phyloP scores from a whole-genome alignment of 495 filamentous ascomycete species.

The Penicillium coffeae region DNA sequence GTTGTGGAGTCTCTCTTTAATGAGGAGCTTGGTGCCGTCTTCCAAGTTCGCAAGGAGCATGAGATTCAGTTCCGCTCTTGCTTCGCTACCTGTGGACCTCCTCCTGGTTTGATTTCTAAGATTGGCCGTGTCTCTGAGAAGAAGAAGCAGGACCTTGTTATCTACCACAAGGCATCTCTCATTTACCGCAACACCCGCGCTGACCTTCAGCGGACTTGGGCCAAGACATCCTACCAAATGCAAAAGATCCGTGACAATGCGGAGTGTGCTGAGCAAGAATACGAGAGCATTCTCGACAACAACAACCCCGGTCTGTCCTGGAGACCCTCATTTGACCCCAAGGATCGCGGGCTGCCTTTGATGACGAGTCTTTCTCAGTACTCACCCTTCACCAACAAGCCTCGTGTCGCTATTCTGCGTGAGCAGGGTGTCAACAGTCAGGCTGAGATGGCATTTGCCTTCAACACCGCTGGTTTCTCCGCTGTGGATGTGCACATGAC shows the following conservation, averaged over 20 bases:
- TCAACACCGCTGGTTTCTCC: slow-evolving; percentile 85
- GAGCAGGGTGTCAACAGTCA: slow-evolving; percentile 96
- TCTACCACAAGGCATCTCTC: slow-evolving; percentile 63
- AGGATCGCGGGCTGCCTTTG: slow-evolving; percentile 69
- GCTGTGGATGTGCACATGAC: slow-evolving; percentile 96
- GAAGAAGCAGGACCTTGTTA: slow-evolving; percentile 73
- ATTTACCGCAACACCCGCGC: slow-evolving; percentile 66
- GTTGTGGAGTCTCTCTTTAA: slow-evolving; percentile 81
- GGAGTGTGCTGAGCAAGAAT: slow-evolving; percentile 81
- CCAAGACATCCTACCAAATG: slow-evolving; percentile 83
- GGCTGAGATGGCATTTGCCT: slow-evolving; percentile 96
- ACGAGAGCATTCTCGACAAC: slow-evolving; percentile 69
- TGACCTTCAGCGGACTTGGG: slow-evolving; percentile 84
- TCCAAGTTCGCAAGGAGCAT: slow-evolving; percentile 83
- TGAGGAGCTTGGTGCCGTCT: slow-evolving; percentile 95
- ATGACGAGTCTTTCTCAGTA: slow-evolving; percentile 56
- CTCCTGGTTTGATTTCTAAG: slow-evolving; percentile 71
- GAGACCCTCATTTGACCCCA: slow-evolving; percentile 76
- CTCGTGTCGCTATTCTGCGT: slow-evolving; percentile 87
- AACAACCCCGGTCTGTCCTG: slow-evolving; percentile 80
- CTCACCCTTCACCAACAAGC: slow-evolving; percentile 66
- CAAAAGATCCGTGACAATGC: slow-evolving; percentile 89
- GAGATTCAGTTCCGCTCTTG: slow-evolving; percentile 81
- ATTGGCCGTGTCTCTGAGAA: slow-evolving; percentile 69
- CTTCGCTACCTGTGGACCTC: slow-evolving; percentile 90